Conservation (phyloP, 768 basidiomycete species). For the Leccinum imitatum region DNA sequence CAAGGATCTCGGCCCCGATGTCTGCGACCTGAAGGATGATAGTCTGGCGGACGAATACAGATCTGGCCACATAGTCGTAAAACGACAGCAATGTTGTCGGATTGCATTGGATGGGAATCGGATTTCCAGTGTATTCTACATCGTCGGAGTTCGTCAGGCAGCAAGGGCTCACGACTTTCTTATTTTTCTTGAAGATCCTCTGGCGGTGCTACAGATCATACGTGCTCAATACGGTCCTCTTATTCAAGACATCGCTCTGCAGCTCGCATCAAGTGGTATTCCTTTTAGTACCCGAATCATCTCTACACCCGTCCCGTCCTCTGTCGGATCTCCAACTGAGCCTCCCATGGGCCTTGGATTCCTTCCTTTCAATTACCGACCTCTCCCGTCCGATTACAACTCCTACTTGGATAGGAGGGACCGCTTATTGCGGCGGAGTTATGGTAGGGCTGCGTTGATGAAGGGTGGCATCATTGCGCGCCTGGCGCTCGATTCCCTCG, state of each 20-base stretch:
- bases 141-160: too few species aligned
- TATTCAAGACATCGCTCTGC: not conserved
- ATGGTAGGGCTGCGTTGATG: constrained; percentile 3
- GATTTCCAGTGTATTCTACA: too few species aligned
- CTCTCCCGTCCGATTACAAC: not conserved
- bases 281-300: not conserved
- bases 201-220: too few species aligned
- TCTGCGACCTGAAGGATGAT: too few species aligned
- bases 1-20: too few species aligned
- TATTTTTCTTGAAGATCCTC: too few species aligned
- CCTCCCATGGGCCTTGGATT: not conserved
- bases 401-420: constrained; percentile 4
- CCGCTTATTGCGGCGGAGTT: not conserved
- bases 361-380: not conserved
- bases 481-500: not conserved
- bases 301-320: not conserved
- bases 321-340: not conserved
- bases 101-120: too few species aligned
- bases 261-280: not conserved
- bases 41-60: too few species aligned
- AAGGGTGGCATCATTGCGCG: constrained; percentile 4
- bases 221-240: too few species aligned
- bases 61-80: too few species aligned
- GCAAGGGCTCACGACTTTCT: too few species aligned
- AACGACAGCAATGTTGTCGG: too few species aligned